These are phyloP conservation scores for Yarrowia galli DNA, from an alignment of 1,139 yeast genomes.

Conservation along the genomic window DNA sequence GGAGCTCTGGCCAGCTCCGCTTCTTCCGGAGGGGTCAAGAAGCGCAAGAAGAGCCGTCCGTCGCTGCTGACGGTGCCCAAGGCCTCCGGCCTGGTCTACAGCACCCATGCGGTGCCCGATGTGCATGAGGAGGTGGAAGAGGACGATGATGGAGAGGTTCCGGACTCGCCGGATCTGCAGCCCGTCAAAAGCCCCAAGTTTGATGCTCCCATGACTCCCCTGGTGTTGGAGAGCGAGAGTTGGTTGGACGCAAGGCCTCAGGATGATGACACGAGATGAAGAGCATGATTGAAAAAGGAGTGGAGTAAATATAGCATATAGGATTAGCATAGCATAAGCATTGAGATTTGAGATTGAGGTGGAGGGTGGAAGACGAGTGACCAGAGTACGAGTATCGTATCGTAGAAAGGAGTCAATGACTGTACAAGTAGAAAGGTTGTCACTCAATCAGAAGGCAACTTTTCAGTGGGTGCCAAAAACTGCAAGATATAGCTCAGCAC, in stretches of 20 bases:
- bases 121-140: conserved; percentile 34
- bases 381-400: too few species aligned
- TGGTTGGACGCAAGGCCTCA: conserved; percentile 14
- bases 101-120: conserved; percentile 21
- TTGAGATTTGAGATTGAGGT: not conserved
- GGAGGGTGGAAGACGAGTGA: too few species aligned
- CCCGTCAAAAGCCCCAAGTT: conserved; percentile 43
- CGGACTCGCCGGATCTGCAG: conserved; percentile 42
- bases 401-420: too few species aligned
- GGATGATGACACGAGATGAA: not conserved
- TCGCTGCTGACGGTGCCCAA: conserved; percentile 20
- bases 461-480: too few species aligned
- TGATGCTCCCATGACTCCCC: conserved; percentile 44
- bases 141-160: conserved; percentile 15
- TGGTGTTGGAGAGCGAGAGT: conserved; percentile 41
- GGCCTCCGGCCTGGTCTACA: conserved; percentile 4
- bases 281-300: not conserved
- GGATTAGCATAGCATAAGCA: conserved; percentile 31
- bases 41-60: conserved; percentile 24
- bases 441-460: too few species aligned
- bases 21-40: conserved; percentile 16
- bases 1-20: conserved; percentile 21
- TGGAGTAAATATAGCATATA: not conserved
- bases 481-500: too few species aligned
- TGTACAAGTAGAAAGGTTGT: too few species aligned